These are phyloP conservation scores for Schwanniomyces polymorphus DNA, from an alignment of 805 yeast species.

Conservation along the genomic window DNA sequence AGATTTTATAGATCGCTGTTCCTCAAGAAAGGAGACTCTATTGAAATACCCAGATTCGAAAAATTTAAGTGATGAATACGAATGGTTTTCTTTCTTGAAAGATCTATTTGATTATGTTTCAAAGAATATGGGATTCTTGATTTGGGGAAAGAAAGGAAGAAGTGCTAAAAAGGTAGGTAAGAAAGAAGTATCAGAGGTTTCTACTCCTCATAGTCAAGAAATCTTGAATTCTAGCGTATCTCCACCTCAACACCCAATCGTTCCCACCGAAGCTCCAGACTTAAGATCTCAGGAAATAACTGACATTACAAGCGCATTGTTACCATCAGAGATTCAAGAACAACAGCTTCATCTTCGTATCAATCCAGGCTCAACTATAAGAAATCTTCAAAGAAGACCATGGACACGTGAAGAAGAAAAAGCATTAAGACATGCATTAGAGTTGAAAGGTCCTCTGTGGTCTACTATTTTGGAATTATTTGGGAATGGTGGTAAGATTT, in stretches of 20 bases:
- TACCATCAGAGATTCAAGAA: slow-evolving; percentile 45
- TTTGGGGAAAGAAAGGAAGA: slow-evolving; percentile 62
- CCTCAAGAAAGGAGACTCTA: slow-evolving; percentile 64
- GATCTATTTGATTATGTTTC: slow-evolving; percentile 77
- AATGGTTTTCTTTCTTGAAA: slow-evolving; percentile 81
- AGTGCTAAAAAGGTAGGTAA: slow-evolving; percentile 4
- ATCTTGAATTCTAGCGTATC: slow-evolving; percentile 10
- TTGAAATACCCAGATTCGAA: slow-evolving; percentile 46
- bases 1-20: slow-evolving; percentile 77
- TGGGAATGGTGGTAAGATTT: slow-evolving; percentile 89
- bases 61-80: slow-evolving; percentile 68
- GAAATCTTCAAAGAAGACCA: slow-evolving; percentile 50
- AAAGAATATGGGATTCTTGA: slow-evolving; percentile 67
- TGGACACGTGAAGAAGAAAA: slow-evolving; percentile 92
- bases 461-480: slow-evolving; percentile 83
- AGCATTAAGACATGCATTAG: slow-evolving; percentile 78
- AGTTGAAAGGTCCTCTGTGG: slow-evolving; percentile 91
- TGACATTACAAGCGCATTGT: slow-evolving; percentile 30
- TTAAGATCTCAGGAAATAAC: slow-evolving; percentile 18
- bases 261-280: slow-evolving; percentile 4
- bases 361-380: slow-evolving; percentile 26
- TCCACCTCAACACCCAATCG: background rate
- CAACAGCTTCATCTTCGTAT: slow-evolving; percentile 42
- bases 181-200: slow-evolving; percentile 6
- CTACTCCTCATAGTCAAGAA: slow-evolving; percentile 22